Percentiles rank a stretch among this genome's conserved stretches.
Conservation (phyloP, 2,329 filamentous ascomycete genomes). For the Graphium sp. region DNA sequence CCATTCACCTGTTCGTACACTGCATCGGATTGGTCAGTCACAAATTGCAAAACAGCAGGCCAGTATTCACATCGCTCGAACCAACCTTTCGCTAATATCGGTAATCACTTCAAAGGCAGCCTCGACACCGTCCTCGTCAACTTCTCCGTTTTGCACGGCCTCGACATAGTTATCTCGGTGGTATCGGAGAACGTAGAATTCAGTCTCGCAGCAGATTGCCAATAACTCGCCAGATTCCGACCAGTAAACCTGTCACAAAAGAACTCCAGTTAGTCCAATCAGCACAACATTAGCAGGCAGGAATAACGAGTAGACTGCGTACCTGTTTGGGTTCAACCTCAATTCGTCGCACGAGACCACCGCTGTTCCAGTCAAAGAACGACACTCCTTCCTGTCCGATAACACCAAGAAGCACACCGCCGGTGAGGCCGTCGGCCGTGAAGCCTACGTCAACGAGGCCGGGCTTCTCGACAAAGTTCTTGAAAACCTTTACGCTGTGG, state of each 20-base stretch:
- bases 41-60: not conserved
- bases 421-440: slow-evolving; percentile 79
- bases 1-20: slow-evolving; percentile 90
- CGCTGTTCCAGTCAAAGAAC: slow-evolving; percentile 91
- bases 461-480: slow-evolving; percentile 87
- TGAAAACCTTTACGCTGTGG: slow-evolving; percentile 92
- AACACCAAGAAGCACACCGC: slow-evolving; percentile 81
- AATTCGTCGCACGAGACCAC: slow-evolving; percentile 77
- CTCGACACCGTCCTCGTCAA: slow-evolving; percentile 86
- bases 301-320: slow-evolving; percentile 7
- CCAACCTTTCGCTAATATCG: slow-evolving; percentile 76
- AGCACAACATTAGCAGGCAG: not conserved
- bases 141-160: slow-evolving; percentile 63
- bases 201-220: slow-evolving; percentile 82
- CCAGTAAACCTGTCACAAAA: slow-evolving; percentile 79
- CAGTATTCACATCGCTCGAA: slow-evolving; percentile 1
- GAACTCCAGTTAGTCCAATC: slow-evolving; percentile 5
- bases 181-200: slow-evolving; percentile 85
- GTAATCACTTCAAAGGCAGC: slow-evolving; percentile 92
- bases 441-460: slow-evolving; percentile 88
- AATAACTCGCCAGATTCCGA: slow-evolving; percentile 92
- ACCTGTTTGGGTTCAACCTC: slow-evolving; percentile 52
- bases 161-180: slow-evolving; percentile 78
- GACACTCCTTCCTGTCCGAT: slow-evolving; percentile 90
- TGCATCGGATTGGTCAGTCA: slow-evolving; percentile 17